Conservation (phyloP, 106 monocot genomes). For the Allium cepa region DNA sequence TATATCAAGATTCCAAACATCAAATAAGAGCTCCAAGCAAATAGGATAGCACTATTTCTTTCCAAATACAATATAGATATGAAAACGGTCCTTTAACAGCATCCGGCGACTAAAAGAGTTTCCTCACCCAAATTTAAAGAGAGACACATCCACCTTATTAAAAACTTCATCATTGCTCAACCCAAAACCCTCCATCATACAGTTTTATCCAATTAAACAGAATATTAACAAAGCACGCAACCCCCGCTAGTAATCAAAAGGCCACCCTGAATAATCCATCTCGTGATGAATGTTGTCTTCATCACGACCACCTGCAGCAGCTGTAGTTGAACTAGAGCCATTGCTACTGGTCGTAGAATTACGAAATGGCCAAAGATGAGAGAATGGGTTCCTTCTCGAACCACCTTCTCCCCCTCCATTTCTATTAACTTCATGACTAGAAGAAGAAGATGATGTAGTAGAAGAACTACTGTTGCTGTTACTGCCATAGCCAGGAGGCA, state of each 20-base stretch:
- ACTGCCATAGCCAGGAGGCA: constrained; percentile 28
- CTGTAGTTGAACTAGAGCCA: not conserved
- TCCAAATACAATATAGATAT: not conserved
- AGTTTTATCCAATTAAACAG: not conserved
- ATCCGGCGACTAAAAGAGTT: not conserved
- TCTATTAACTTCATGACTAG: constrained; percentile 5
- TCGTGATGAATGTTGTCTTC: not conserved
- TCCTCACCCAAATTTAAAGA: not conserved
- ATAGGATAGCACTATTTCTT: not conserved
- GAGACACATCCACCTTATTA: not conserved
- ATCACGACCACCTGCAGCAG: not conserved
- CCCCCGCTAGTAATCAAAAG: constrained; percentile 27
- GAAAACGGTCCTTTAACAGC: not conserved
- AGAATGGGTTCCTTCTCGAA: constrained; percentile 43
- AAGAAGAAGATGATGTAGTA: constrained; percentile 5
- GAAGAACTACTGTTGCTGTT: not conserved
- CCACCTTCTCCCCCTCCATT: constrained; percentile 20
- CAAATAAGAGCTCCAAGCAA: not conserved
- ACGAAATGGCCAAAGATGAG: constrained; percentile 53
- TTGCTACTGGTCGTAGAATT: constrained; percentile 20
- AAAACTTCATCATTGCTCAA: not conserved
- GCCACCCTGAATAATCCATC: constrained; percentile 32
- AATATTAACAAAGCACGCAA: not conserved
- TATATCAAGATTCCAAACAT: not conserved
- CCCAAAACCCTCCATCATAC: too few relatives aligned